These are phyloP conservation scores for Cetradonia linearis DNA, from an alignment of 495 filamentous ascomycete genomes.

Conservation along the genomic window DNA sequence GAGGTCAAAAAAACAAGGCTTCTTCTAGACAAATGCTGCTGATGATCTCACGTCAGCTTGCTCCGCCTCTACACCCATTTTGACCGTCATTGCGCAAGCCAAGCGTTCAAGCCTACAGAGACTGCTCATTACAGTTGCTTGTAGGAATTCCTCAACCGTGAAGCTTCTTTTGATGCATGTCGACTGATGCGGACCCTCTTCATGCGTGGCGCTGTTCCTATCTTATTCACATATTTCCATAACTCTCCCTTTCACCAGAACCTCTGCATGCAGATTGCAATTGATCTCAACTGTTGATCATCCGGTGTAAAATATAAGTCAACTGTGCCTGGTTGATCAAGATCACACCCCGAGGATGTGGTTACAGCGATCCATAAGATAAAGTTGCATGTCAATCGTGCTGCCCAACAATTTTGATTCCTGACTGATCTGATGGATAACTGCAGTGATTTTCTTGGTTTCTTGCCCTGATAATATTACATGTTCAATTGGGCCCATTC, in stretches of 20 bases:
- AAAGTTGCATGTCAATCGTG: background rate
- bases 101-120: background rate
- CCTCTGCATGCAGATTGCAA: background rate
- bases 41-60: background rate
- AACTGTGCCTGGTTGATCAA: background rate
- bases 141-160: background rate
- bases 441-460: background rate
- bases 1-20: constrained; percentile 37
- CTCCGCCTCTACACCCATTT: background rate
- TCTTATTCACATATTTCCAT: background rate
- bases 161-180: background rate
- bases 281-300: no score
- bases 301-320: no score
- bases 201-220: background rate
- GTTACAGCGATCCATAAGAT: background rate
- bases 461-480: constrained; percentile 1
- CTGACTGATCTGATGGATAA: background rate
- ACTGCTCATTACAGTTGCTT: background rate
- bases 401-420: background rate
- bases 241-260: background rate
- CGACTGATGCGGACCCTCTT: background rate
- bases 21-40: constrained; percentile 15
- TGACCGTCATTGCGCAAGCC: no score
- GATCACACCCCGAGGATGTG: background rate
- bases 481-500: background rate